These are phyloP conservation scores for Pseudogymnoascus sp. DNA, from an alignment of 2,329 filamentous ascomycete species.

Conservation along the genomic window DNA sequence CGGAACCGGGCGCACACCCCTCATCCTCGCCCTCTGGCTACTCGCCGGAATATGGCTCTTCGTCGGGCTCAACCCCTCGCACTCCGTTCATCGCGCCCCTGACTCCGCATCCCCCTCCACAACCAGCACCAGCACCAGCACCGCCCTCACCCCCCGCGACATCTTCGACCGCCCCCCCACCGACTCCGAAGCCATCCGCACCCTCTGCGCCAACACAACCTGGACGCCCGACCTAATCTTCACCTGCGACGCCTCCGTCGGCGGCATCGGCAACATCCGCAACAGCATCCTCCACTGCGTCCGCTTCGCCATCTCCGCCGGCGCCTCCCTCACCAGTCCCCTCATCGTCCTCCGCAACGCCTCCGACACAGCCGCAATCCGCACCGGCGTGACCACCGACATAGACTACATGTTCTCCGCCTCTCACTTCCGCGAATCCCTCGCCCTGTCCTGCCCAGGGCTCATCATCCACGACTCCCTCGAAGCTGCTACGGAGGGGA, in stretches of 20 bases:
- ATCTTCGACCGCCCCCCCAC: constrained; percentile 31
- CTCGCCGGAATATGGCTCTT: neutral
- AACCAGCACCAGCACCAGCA: too few relatives aligned
- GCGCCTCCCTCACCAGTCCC: constrained; percentile 30
- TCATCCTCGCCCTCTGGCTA: neutral
- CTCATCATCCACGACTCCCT: neutral
- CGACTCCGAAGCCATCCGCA: constrained; percentile 29
- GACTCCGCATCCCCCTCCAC: neutral
- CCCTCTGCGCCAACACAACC: constrained; percentile 26
- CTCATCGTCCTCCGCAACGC: constrained; percentile 30
- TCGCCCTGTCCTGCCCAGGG: constrained; percentile 21
- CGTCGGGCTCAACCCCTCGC: neutral
- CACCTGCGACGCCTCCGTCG: constrained; percentile 32
- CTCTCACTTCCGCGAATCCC: constrained; percentile 20
- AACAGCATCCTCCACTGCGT: constrained; percentile 35
- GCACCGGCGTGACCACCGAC: constrained; percentile 13
- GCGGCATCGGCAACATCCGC: constrained; percentile 33
- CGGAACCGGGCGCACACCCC: neutral
- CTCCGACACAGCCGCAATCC: constrained; percentile 22
- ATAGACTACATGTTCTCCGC: constrained; percentile 24
- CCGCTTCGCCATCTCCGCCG: constrained; percentile 32
- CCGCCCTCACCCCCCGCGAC: constrained; percentile 10
- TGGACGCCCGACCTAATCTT: constrained; percentile 32
- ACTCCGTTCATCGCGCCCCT: neutral
- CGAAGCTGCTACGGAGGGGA: neutral